These are phyloP conservation scores for Fusarium napiforme DNA, from an alignment of 2,329 filamentous ascomycete species.

Conservation along the genomic window DNA sequence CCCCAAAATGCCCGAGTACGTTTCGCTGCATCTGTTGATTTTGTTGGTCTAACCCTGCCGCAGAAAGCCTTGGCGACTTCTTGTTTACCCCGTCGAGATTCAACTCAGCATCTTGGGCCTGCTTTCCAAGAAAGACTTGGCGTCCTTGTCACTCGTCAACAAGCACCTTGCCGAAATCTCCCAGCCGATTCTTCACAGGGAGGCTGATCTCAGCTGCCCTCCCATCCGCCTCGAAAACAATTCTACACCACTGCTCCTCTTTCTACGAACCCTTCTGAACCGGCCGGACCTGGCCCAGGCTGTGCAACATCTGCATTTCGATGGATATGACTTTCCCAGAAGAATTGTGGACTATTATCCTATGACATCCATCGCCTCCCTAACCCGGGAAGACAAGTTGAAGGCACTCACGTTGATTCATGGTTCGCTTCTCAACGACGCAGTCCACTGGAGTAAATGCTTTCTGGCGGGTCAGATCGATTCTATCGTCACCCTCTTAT, in stretches of 20 bases:
- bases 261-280: background rate
- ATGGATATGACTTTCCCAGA: background rate
- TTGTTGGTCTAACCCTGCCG: background rate
- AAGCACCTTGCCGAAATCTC: background rate
- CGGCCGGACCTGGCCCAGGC: background rate
- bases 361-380: no score
- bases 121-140: accelerated
- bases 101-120: background rate
- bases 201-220: background rate
- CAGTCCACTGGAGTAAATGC: no score
- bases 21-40: accelerated
- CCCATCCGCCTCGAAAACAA: no score
- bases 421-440: no score
- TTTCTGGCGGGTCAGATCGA: no score
- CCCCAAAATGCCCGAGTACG: background rate
- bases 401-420: no score
- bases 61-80: background rate
- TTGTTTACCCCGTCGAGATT: background rate
- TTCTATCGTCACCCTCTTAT: no score
- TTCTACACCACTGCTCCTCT: background rate
- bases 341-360: no score
- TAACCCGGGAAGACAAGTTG: no score
- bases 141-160: background rate
- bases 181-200: background rate
- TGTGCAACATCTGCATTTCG: background rate